Evolutionary conservation across 108 stramenopile genomes (phyloP).

Genomic region (Chaetoceros tenuissimus): DNA sequence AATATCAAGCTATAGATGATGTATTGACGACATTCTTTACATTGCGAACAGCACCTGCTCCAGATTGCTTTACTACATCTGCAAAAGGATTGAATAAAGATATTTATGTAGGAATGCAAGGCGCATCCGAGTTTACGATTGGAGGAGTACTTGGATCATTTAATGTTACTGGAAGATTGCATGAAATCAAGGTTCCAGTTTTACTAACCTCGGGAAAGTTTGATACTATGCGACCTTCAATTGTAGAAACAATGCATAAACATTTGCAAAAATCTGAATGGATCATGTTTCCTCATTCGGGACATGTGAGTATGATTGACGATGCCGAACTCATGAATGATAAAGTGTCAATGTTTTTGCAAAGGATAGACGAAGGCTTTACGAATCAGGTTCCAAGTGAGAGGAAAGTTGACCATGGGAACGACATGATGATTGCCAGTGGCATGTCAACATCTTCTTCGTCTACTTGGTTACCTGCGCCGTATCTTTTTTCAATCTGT

Average conservation of each 20-base stretch:
- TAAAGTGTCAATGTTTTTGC: too few relatives aligned
- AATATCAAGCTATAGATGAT: constrained; percentile 27
- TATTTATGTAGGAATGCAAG: constrained; percentile 38
- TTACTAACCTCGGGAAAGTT: constrained; percentile 32
- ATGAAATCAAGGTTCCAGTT: constrained; percentile 23
- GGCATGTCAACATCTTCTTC: too few relatives aligned
- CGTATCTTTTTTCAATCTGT: too few relatives aligned
- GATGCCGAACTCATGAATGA: constrained; percentile 38
- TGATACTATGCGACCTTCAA: constrained; percentile 40
- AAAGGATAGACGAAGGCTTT: constrained; percentile 18
- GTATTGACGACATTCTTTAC: constrained; percentile 28
- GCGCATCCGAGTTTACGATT: constrained; percentile 30
- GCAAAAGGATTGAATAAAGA: constrained; percentile 15
- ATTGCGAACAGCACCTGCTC: constrained; percentile 20
- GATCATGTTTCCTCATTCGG: constrained; percentile 25
- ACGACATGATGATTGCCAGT: too few relatives aligned
- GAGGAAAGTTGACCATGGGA: too few relatives aligned
- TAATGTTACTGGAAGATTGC: constrained; percentile 24
- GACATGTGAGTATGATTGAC: constrained; percentile 43
- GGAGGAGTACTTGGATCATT: constrained; percentile 20
- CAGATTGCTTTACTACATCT: constrained; percentile 21
- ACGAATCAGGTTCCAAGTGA: too few relatives aligned
- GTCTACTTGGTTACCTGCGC: too few relatives aligned
- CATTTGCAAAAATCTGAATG: constrained; percentile 12
- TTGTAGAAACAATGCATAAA: constrained; percentile 27